These are phyloP conservation scores for Colletotrichum sp. DNA, from an alignment of 2,329 filamentous ascomycete genomes.

Conservation along the genomic window DNA sequence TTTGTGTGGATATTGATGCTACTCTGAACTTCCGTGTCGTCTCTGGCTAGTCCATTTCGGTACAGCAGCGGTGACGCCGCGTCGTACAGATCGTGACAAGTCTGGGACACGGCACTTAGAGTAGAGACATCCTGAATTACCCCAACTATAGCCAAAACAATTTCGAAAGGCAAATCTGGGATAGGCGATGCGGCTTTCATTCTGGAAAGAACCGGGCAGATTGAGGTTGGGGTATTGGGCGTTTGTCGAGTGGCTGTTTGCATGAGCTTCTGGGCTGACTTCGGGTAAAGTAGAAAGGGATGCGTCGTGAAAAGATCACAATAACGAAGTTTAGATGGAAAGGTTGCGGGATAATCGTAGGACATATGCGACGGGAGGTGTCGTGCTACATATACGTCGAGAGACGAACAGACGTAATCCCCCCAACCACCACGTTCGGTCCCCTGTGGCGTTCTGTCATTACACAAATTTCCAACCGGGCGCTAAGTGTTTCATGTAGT, in stretches of 20 bases:
- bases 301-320: neutral
- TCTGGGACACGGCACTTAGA: neutral
- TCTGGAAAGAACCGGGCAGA: neutral
- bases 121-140: neutral
- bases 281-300: neutral
- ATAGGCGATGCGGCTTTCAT: neutral
- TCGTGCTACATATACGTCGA: neutral
- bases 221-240: neutral
- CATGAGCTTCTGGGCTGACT: neutral
- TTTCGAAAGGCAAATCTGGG: neutral
- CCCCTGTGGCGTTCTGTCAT: neutral
- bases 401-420: neutral
- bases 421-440: neutral
- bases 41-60: neutral
- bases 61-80: neutral
- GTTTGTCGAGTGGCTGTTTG: neutral
- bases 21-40: neutral
- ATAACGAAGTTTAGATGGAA: neutral
- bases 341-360: neutral
- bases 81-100: neutral
- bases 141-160: neutral
- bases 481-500: neutral
- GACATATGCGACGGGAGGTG: neutral
- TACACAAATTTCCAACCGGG: neutral
- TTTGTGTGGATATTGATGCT: neutral